Base-by-base conservation (phyloP, 2,329 filamentous ascomycete species). In the Ceratocystis huliohia region DNA sequence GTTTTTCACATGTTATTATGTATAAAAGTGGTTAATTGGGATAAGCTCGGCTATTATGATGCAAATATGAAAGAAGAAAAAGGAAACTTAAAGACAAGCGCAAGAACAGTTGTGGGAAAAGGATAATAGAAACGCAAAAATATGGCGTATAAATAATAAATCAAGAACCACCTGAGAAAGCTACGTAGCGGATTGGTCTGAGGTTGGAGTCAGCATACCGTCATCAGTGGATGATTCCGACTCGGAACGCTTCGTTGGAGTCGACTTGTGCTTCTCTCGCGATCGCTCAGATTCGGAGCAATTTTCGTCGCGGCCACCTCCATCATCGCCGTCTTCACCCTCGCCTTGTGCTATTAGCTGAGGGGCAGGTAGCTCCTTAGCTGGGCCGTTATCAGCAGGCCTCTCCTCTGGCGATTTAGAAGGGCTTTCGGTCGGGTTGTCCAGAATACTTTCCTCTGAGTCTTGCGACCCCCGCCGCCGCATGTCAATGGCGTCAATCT, bases 401-500 rank as follows among this genome's bases (percentile, higher is more conserved):
- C 37, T 41, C 37, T 41, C 37, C 37, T 41, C 37, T n/a, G 33
- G 37, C 61, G 20, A 20, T 2, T 62, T 17, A 5, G 61, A 20
- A 20, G 37, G 37, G 8, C 22, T 22, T 20, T 15, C 20, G 2
- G 33, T 13, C 8, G 37, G 13, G 3, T 22, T 41, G 17, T 17
- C 20, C 61, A 8, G 15, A 41, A 28, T n/a, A 13, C 25, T 45
- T 6, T 74, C n/a, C 86, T 79, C 30, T 3, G 56, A 59, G 30
- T 59, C 56, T 33, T 59, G 56, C 22, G 56, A 59, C 2, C 30
- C 25, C 15, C 56, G 56, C 8, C 56, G 56, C 15, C 22, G 78
- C 71, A 88, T 85, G 65, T 72, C 72, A 20, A 71, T 63, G 61
- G 45, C 44, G 41, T 65, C 64, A 28, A 57, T 41, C 53, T 62